These are phyloP conservation scores for Bertia moriformis DNA, from an alignment of 2,329 filamentous ascomycete genomes.

Conservation along the genomic window DNA sequence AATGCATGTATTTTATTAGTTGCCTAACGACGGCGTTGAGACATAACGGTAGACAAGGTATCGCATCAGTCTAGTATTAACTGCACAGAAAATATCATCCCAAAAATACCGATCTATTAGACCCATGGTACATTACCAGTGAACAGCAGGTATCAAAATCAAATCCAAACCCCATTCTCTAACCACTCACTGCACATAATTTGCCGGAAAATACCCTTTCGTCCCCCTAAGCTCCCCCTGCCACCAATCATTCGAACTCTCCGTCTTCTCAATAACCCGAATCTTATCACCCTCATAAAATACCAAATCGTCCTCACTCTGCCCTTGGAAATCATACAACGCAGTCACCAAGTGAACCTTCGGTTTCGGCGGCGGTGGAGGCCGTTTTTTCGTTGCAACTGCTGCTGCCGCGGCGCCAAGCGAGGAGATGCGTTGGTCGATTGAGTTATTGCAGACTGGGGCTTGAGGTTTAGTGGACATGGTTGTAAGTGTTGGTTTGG, in stretches of 20 bases:
- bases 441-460: slow-evolving; percentile 1
- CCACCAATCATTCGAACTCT: slow-evolving; percentile 78
- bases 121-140: no score
- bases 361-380: slow-evolving; percentile 56
- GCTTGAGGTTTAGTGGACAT: no score
- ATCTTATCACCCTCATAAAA: slow-evolving; percentile 71
- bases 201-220: slow-evolving; percentile 66
- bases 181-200: slow-evolving; percentile 39
- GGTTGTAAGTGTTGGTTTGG: no score
- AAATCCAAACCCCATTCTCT: no score
- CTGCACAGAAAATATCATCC: no score
- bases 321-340: slow-evolving; percentile 60
- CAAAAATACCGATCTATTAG: no score
- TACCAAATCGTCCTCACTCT: slow-evolving; percentile 54
- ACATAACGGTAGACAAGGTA: no score
- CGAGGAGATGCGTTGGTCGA: slow-evolving; percentile 8
- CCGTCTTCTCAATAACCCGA: slow-evolving; percentile 62
- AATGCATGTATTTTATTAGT: no score
- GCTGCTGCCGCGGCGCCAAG: slow-evolving; percentile 8
- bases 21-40: no score
- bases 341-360: slow-evolving; percentile 41
- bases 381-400: slow-evolving; percentile 52
- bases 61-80: no score
- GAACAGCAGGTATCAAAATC: no score
- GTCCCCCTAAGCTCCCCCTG: slow-evolving; percentile 58